Base-by-base conservation (phyloP, 1,139 yeast species). In the Dujonia santamariae region DNA sequence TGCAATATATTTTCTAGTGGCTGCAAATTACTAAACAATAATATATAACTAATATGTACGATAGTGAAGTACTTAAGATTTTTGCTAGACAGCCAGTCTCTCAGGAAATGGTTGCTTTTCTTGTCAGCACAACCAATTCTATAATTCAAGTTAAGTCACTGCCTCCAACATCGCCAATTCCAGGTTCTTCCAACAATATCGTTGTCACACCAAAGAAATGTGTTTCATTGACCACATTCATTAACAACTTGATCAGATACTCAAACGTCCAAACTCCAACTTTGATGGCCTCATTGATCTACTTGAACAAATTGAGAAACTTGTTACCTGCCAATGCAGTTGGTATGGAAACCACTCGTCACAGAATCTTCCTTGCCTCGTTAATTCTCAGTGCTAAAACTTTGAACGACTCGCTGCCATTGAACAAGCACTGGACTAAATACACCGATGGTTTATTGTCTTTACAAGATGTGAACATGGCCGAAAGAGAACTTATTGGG, bases 201-300 rank as follows among this genome's bases (percentile, higher is more conserved):
- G 42, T 58, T 31, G 56, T 61, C 23, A 49, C 54, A 30, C 63
- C 63, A 6, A 32, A 27, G 16, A n/a, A 20, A 7, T 45, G 53
- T 9, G 54, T 60, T 21, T 48, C 66, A 5, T 56, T 92, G 42
- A 67, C 67, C 31, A 63, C 64, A 13, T 90, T 90, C 64, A 88
- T 90, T 47, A 72, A 78, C 43, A 76, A 74, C 32, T 67, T 90
- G 46, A 81, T 90, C 42, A 71, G 68, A 38, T 79, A 84, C 51
- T 86, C 96, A 11, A 88, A 90, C 55, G 97, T 92, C 17, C 97
- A 90, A 62, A 85, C 96, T 3, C 90, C 97, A 26, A 92, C 97
- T 2, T 70, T 92, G 37, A 90, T 92, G 97, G 82, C 97, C 13
- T 75, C 96, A 2, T 67, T 87, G 36, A 88, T 88, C 9, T 90